phyloP scores from a whole-genome alignment of 768 basidiomycete genomes.

The Serendipita vermifera region DNA sequence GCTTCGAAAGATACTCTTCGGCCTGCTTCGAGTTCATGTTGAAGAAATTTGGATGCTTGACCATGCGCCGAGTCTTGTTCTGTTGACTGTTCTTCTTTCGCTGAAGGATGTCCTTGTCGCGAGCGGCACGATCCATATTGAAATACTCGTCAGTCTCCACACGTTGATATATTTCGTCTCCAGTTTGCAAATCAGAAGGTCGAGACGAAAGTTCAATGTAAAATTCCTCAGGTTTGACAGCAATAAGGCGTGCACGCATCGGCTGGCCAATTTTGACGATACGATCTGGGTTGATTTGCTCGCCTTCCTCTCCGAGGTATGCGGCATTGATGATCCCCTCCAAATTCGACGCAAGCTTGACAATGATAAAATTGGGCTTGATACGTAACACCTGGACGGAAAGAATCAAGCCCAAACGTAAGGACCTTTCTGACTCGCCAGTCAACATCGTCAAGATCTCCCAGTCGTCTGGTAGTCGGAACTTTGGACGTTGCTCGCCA shows the following conservation, averaged over 20 bases:
- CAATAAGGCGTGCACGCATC: conserved; percentile 63
- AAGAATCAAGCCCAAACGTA: conserved; percentile 69
- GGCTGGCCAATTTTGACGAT: conserved; percentile 68
- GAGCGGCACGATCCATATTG: conserved; percentile 50
- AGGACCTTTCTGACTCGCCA: conserved; percentile 71
- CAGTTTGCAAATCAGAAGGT: conserved; percentile 42
- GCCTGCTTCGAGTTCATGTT: conserved; percentile 85
- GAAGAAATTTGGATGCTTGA: conserved; percentile 98
- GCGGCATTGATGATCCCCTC: conserved; percentile 61
- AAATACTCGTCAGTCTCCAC: conserved; percentile 45
- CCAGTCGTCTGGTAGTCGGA: conserved; percentile 52
- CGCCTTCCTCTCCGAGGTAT: conserved; percentile 37
- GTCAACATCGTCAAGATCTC: conserved; percentile 91
- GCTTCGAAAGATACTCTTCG: conserved; percentile 75
- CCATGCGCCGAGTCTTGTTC: conserved; percentile 65
- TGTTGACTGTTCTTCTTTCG: conserved; percentile 79
- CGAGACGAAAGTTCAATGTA: conserved; percentile 64
- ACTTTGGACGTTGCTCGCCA: conserved; percentile 55
- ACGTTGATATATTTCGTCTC: conserved; percentile 50
- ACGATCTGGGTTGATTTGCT: conserved; percentile 32
- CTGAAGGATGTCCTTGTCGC: conserved; percentile 56
- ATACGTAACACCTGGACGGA: conserved; percentile 56
- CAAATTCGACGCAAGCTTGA: conserved; percentile 86
- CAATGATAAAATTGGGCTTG: conserved; percentile 37
- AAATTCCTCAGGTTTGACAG: conserved; percentile 52